These are phyloP conservation scores for Capsicum chinense DNA, from an alignment of 257 asterid species.

Conservation along the genomic window DNA sequence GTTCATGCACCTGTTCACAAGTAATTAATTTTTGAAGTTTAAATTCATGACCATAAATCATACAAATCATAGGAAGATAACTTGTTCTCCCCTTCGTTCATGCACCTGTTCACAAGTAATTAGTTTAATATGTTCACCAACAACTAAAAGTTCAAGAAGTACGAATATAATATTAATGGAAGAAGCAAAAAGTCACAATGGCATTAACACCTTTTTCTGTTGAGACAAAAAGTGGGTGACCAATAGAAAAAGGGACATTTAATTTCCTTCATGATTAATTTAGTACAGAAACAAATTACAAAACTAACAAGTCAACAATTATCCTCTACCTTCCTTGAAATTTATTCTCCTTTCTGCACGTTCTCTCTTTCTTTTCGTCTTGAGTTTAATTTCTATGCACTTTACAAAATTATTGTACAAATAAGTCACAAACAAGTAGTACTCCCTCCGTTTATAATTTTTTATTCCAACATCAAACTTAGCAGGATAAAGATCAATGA, in stretches of 20 bases:
- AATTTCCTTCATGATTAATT: background rate
- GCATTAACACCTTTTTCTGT: conserved; percentile 7
- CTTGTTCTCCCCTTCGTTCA: background rate
- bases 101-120: conserved; percentile 12
- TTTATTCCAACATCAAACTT: background rate
- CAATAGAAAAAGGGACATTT: background rate
- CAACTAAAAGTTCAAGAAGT: background rate
- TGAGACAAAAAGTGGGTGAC: conserved; percentile 30
- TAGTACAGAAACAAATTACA: background rate
- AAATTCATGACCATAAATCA: background rate
- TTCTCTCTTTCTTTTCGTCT: conserved; percentile 18
- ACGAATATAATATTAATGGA: background rate
- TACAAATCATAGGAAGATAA: background rate
- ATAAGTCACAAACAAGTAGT: background rate
- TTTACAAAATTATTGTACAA: background rate
- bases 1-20: conserved; percentile 18
- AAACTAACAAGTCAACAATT: conserved; percentile 34
- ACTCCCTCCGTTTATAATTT: background rate
- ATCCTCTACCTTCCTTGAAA: conserved; percentile 3
- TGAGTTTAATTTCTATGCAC: background rate
- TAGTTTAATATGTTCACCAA: conserved; percentile 16
- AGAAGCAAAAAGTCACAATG: background rate
- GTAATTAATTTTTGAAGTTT: background rate
- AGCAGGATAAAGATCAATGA: too few relatives aligned
- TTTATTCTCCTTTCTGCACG: conserved; percentile 31